Base-by-base conservation (phyloP, 441 rosid genomes). In the Erodium chrysanthum region DNA sequence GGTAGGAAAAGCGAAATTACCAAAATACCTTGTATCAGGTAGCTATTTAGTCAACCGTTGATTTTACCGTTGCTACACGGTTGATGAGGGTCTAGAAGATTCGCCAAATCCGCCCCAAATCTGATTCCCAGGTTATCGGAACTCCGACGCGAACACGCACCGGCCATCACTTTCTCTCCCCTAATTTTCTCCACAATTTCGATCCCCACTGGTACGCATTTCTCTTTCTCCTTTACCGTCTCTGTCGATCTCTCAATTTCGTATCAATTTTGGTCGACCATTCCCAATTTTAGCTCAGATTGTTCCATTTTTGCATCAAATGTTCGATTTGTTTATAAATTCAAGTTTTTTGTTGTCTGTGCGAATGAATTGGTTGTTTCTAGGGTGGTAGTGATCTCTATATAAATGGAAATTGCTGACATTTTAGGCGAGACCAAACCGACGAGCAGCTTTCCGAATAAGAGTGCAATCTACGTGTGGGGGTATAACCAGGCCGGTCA, bases 401-500 rank as follows among this genome's bases (percentile, higher is more conserved):
- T 54, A 48, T 17, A 66, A 70, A 93, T 91, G 96, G 93, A 89
- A 68, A 81, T 89, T 50, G 75, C 80, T 70, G 84, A 75, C 23
- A 85, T 93, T 14, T 75, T 93, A 68, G 97, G 97, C n/a, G 93
- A 91, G 74, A 74, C 77, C 40, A 77, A 70, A 66, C 64, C 84
- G 42, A 76, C 68, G 66, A 54, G 60, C 12, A 81, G 78, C 67
- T 44, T 75, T 50, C 89, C 92, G 22, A 82, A 89, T 40, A 94
- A 88, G 85, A 91, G 97, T 72, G 98, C 97, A 40, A 84, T 94
- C 71, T 94, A 91, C 73, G 96, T 86, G n/a, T 89, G 98, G 98
- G 98, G 98, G 18, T 91, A 89, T 76, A 91, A 94, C 71, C 89
- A 88, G 66, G 81, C 85, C 65, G 98, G 98, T 60, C 96, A 94